Base-by-base conservation (phyloP, 2,329 filamentous ascomycete genomes). In the Nemania sp. region DNA sequence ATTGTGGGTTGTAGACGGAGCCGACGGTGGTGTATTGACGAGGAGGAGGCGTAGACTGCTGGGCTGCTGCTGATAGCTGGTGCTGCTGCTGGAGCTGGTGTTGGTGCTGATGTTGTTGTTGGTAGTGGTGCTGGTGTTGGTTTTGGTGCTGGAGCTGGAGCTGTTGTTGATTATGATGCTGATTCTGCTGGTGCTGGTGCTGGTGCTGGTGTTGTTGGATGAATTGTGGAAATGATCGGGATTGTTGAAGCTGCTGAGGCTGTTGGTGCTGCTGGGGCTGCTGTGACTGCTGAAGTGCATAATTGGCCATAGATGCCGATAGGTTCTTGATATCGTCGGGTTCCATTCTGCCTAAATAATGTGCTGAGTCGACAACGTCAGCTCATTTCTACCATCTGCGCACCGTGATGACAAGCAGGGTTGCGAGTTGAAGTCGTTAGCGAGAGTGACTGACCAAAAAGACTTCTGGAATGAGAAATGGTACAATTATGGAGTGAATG, bases 11-110 rank as follows among this genome's bases (percentile, higher is more conserved):
- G 72, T 82, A 84, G 48, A 83, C 75, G 3, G 83, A 84, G n/a
- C 83, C 83, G 20, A 83, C 83, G 7, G 83, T 85, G 15, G 82
- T 85, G 67, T 84, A 85, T 62, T 78, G 62, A 17, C 64, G 77
- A 56, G 61, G 63, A 68, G 61, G 63, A 69, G 74, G 58, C 61
- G 58, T 66, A 4, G 59, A 43, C 51, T 62, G 57, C 12, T 55
- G 54, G 15, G 45, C 39, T 17, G 42, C 39, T 17, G 42, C 25
- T 29, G 7, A 40, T 29, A 39, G 37, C n/a, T 54, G n/a, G n/a
- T n/a, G n/a, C n/a, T n/a, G n/a, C n/a, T n/a, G 53, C 18, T 45
- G 25, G 7, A 4, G 3, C 25, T 29, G 25, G 4, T 29, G 25
- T 7, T 29, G 25, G 7, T 29, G 3, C 25, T 29, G 32, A 11